A percentile compares a stretch with the other conserved stretches of the same genome.
These are phyloP conservation scores for Scheffersomyces segobiensis DNA, from an alignment of 1,139 yeast genomes.

Conservation along the genomic window DNA sequence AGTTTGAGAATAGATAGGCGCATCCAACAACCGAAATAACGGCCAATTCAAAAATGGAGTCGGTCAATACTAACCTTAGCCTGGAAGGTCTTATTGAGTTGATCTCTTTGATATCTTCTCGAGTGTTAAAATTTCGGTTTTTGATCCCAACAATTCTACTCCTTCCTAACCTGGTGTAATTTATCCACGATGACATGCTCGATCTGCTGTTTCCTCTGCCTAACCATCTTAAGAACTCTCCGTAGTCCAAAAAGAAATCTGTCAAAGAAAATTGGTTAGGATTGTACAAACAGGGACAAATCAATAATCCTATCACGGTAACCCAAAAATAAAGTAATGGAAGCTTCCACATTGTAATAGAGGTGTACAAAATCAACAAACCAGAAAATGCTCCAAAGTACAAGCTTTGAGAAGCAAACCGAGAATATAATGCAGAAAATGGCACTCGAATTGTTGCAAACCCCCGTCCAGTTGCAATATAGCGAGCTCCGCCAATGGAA, in stretches of 20 bases:
- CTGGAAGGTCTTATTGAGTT: conserved; percentile 43
- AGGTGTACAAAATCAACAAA: conserved; percentile 41
- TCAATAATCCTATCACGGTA: conserved; percentile 42
- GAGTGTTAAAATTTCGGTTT: conserved; percentile 19
- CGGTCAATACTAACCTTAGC: conserved; percentile 31
- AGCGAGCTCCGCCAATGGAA: conserved; percentile 53
- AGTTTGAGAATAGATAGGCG: conserved; percentile 48
- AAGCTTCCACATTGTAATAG: conserved; percentile 49
- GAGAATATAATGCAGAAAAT: conserved; percentile 43
- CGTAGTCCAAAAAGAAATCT: conserved; percentile 53
- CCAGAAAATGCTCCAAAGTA: conserved; percentile 43
- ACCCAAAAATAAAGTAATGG: conserved; percentile 52
- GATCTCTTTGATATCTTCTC: conserved; percentile 23
- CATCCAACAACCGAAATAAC: conserved; percentile 28
- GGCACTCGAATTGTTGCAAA: conserved; percentile 52
- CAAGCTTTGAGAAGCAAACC: conserved; percentile 49
- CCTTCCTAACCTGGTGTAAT: conserved; percentile 37
- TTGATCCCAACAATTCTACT: conserved; percentile 48
- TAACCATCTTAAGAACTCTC: conserved; percentile 43
- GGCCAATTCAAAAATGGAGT: conserved; percentile 29
- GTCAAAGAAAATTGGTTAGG: conserved; percentile 52
- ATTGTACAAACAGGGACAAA: conserved; percentile 52
- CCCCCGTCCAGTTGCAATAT: conserved; percentile 57
- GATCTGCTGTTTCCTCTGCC: conserved; percentile 40
- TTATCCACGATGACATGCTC: conserved; percentile 39